Conservation (phyloP, 2,329 filamentous ascomycete genomes). For the Fusarium robinianum region DNA sequence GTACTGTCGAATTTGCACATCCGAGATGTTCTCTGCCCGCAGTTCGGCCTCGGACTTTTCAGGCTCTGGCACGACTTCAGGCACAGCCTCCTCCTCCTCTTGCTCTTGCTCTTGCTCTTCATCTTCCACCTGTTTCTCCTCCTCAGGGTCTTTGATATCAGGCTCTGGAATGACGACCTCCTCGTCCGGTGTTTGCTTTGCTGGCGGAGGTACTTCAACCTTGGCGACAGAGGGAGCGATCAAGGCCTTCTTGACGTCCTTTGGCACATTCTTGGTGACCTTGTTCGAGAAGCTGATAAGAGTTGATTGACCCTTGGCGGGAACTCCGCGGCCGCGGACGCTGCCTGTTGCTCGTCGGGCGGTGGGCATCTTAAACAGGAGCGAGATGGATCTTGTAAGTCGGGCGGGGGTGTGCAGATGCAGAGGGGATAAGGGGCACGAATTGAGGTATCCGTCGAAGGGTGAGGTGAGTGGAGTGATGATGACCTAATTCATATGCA, state of each 20-base stretch:
- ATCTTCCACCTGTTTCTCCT: slow-evolving; percentile 30
- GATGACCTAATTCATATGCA: neutral
- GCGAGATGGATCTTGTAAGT: slow-evolving; percentile 5
- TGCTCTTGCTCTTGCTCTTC: slow-evolving; percentile 34
- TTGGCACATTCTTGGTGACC: slow-evolving; percentile 58
- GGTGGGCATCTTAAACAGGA: slow-evolving; percentile 49
- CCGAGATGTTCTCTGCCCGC: slow-evolving; percentile 66
- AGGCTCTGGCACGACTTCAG: slow-evolving; percentile 33
- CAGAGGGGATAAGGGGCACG: too few relatives aligned
- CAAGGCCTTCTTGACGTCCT: slow-evolving; percentile 52
- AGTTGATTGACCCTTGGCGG: slow-evolving; percentile 56
- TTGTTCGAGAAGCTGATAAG: slow-evolving; percentile 60
- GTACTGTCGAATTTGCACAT: slow-evolving; percentile 74
- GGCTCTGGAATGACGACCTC: slow-evolving; percentile 24
- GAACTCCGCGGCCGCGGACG: slow-evolving; percentile 42
- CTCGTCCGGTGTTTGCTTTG: slow-evolving; percentile 25
- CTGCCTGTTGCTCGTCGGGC: slow-evolving; percentile 54
- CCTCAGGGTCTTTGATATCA: slow-evolving; percentile 19
- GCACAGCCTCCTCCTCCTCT: slow-evolving; percentile 31
- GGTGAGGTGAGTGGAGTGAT: neutral
- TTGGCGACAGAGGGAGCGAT: slow-evolving; percentile 43
- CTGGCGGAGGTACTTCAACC: slow-evolving; percentile 38
- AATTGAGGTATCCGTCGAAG: too few relatives aligned
- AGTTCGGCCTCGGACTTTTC: slow-evolving; percentile 57
- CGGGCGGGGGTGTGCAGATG: too few relatives aligned